Conservation (phyloP, 2,329 filamentous ascomycete species). For the Colletotrichum melonis region DNA sequence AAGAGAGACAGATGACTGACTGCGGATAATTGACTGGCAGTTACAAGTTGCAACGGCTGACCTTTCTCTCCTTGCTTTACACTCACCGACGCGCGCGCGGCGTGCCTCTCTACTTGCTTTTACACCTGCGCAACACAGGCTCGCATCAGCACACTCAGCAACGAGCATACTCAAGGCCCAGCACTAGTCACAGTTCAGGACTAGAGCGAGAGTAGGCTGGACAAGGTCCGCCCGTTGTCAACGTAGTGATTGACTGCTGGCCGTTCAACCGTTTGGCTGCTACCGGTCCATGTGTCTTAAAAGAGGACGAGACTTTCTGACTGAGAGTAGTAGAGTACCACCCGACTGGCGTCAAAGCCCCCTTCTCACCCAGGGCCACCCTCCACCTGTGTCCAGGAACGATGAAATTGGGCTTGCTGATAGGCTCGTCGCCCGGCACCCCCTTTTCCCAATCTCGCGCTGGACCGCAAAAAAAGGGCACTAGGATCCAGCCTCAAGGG, state of each 20-base stretch:
- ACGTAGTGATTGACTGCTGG: conserved; percentile 16
- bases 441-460: conserved; percentile 36
- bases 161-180: neutral
- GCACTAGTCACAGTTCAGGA: neutral
- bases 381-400: conserved; percentile 22
- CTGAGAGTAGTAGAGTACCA: neutral
- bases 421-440: conserved; percentile 25
- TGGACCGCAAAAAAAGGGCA: neutral
- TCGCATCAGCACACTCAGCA: neutral
- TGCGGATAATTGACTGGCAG: no score
- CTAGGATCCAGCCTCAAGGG: conserved; percentile 30
- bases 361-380: neutral
- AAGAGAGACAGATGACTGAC: neutral
- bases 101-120: conserved; percentile 19
- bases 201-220: conserved; percentile 9
- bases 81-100: conserved; percentile 19
- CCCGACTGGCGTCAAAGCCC: conserved; percentile 7
- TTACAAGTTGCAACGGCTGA: neutral
- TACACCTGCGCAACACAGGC: neutral
- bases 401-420: conserved; percentile 25
- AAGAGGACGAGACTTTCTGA: neutral
- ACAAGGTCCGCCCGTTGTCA: conserved; percentile 24
- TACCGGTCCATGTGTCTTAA: neutral
- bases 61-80: neutral
- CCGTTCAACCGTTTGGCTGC: conserved; percentile 24